Conservation (phyloP, 176 grass and related monocot genomes). For the Dactylis glomerata region DNA sequence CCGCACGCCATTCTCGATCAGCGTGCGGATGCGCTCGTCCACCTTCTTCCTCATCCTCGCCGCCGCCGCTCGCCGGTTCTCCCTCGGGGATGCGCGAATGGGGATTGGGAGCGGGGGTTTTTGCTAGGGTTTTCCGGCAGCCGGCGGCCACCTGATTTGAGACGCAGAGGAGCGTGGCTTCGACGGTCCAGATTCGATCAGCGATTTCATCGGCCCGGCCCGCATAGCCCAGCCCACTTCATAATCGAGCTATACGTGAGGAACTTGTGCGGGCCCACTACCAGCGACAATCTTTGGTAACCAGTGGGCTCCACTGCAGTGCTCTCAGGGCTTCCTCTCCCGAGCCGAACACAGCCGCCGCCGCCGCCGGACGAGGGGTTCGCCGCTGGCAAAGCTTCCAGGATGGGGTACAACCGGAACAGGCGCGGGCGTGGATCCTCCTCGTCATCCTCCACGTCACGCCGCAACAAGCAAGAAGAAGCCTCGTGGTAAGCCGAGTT, state of each 20-base stretch:
- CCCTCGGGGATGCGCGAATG: neutral
- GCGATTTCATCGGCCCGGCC: too few relatives aligned
- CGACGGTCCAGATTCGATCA: too few relatives aligned
- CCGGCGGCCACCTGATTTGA: neutral
- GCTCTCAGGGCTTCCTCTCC: neutral
- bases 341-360: neutral
- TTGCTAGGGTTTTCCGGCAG: constrained; percentile 36
- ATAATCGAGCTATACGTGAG: too few relatives aligned
- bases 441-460: constrained; percentile 28
- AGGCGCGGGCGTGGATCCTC: constrained; percentile 51
- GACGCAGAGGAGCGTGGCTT: neutral
- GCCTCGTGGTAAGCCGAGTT: constrained; percentile 38
- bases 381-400: neutral
- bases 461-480: constrained; percentile 45
- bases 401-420: constrained; percentile 80
- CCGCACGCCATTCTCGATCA: constrained; percentile 85
- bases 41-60: constrained; percentile 93
- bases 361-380: neutral
- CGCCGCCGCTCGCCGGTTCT: neutral
- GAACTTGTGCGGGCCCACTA: neutral
- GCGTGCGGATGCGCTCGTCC: constrained; percentile 77
- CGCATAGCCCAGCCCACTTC: too few relatives aligned
- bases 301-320: neutral
- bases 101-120: neutral
- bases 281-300: neutral